Percentiles rank a stretch among this genome's conserved stretches.
Evolutionary conservation across 2,329 filamentous ascomycete genomes (phyloP).

Genomic region (Epichloe glyceriae): DNA sequence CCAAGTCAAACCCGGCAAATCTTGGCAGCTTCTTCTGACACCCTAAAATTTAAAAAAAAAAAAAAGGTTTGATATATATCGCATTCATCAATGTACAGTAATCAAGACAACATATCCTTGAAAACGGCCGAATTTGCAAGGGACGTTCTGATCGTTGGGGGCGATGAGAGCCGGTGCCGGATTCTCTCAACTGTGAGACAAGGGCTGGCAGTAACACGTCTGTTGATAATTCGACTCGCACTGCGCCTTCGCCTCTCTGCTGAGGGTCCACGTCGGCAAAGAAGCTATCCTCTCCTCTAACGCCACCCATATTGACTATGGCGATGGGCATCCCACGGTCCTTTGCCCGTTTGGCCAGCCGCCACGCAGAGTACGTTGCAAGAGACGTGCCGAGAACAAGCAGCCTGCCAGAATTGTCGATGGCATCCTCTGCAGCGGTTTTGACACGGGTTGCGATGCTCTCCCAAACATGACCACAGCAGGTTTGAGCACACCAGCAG

Average conservation of each 20-base stretch:
- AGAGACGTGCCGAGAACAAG: constrained; percentile 80
- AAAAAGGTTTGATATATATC: neutral
- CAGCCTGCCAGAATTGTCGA: constrained; percentile 63
- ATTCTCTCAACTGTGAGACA: constrained; percentile 34
- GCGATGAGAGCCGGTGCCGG: constrained; percentile 1
- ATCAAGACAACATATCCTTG: constrained; percentile 47
- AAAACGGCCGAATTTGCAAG: constrained; percentile 24
- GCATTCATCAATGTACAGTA: constrained; percentile 10
- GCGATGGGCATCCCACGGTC: constrained; percentile 76
- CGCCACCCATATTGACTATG: constrained; percentile 76
- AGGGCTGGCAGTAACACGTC: constrained; percentile 44
- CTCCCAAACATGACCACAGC: constrained; percentile 97
- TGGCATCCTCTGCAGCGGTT: constrained; percentile 59
- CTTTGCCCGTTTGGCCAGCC: constrained; percentile 70
- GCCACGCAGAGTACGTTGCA: constrained; percentile 91
- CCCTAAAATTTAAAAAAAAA: constrained; percentile 7
- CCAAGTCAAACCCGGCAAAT: constrained; percentile 16
- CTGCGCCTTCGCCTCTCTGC: constrained; percentile 37
- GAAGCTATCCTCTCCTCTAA: constrained; percentile 64
- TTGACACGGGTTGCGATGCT: constrained; percentile 62
- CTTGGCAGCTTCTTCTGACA: constrained; percentile 39
- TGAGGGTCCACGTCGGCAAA: constrained; percentile 42
- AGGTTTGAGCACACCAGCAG: constrained; percentile 76
- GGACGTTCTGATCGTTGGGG: neutral
- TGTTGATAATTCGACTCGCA: constrained; percentile 45